phyloP scores from a whole-genome alignment of 1,139 yeast genomes.

The Geotrichum cucujoidarum region DNA sequence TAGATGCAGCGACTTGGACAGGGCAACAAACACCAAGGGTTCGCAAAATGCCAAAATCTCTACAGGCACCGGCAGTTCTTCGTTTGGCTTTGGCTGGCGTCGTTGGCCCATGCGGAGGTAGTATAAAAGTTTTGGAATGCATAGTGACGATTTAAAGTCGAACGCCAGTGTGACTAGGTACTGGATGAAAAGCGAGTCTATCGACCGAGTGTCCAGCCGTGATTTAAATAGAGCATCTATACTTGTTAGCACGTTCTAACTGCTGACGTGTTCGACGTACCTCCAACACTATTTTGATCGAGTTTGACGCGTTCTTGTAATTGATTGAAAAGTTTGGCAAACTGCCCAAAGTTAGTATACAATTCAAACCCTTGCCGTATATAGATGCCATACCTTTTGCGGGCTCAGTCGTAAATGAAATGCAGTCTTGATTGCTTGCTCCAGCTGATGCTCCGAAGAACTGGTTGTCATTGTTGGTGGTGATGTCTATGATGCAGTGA shows the following conservation, averaged over 20 bases:
- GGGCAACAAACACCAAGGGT: conserved; percentile 15
- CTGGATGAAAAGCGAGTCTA: conserved; percentile 34
- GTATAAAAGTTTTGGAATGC: conserved; percentile 24
- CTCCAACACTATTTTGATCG: conserved; percentile 13
- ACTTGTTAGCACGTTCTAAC: not conserved
- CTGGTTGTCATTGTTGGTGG: conserved; percentile 1
- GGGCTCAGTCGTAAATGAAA: conserved; percentile 16
- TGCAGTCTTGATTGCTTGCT: conserved; percentile 13
- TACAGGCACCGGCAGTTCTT: not conserved
- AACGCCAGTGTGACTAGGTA: conserved; percentile 31
- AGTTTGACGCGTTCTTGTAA: conserved; percentile 30
- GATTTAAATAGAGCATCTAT: conserved; percentile 16
- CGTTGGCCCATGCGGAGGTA: conserved; percentile 16
- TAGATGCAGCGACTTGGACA: conserved; percentile 13
- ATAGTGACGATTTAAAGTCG: conserved; percentile 30
- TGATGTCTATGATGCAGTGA: not conserved
- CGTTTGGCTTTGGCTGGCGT: conserved; percentile 1
- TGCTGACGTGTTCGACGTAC: conserved; percentile 2
- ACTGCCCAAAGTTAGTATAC: conserved; percentile 14
- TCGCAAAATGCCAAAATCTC: conserved; percentile 12
- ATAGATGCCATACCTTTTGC: conserved; percentile 11
- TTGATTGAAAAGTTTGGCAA: conserved; percentile 32
- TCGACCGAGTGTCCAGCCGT: conserved; percentile 16
- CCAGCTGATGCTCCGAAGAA: conserved; percentile 13
- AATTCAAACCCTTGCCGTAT: not conserved